These are phyloP conservation scores for Phytopythium sindhum DNA, from an alignment of 352 stramenopile species.

Conservation along the genomic window DNA sequence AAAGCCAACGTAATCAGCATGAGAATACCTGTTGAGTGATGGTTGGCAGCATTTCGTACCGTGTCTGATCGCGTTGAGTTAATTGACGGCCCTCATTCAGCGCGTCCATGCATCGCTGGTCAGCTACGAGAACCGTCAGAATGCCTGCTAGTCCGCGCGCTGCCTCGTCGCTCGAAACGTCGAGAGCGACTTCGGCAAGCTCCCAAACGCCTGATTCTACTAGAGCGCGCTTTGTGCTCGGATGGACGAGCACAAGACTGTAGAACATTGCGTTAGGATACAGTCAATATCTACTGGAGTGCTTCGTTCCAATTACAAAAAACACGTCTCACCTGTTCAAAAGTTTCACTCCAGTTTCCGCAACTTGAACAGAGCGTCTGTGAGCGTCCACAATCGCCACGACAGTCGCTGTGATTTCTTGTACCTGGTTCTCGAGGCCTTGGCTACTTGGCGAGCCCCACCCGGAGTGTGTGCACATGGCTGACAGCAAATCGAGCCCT, in stretches of 20 bases:
- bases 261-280: not conserved
- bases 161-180: not conserved
- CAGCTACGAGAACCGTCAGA: not conserved
- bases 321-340: not conserved
- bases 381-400: not conserved
- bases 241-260: not conserved
- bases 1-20: not conserved
- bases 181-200: not conserved
- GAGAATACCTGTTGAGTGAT: too few relatives aligned
- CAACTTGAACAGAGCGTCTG: not conserved
- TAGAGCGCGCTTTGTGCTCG: not conserved
- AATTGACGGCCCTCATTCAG: not conserved
- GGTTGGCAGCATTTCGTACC: not conserved
- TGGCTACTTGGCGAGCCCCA: not conserved
- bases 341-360: not conserved
- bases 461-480: constrained; percentile 22
- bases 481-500: constrained; percentile 50
- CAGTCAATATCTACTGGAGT: not conserved
- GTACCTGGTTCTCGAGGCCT: not conserved
- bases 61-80: not conserved
- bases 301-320: not conserved
- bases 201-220: not conserved
- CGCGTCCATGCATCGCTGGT: not conserved
- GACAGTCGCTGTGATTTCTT: not conserved
- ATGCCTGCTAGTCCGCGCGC: not conserved